These are phyloP conservation scores for Casuarina cunninghamiana DNA, from an alignment of 306 rosid species.

Conservation along the genomic window DNA sequence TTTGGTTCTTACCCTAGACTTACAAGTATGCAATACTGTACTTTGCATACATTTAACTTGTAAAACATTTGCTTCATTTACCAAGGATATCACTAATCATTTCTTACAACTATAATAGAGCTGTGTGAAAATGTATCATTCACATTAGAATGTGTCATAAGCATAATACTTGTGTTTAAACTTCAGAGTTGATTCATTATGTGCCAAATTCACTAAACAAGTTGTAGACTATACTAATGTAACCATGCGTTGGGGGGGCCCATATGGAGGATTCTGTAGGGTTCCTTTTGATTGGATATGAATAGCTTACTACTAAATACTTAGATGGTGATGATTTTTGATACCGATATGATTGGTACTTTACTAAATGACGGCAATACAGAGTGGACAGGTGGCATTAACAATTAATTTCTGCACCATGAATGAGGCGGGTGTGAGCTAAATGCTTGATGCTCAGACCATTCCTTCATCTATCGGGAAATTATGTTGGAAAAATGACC, in stretches of 20 bases:
- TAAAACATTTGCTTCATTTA: neutral
- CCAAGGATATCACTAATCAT: neutral
- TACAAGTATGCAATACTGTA: neutral
- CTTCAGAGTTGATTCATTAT: neutral
- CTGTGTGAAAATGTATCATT: neutral
- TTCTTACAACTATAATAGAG: neutral
- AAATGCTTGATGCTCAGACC: neutral
- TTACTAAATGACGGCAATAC: neutral
- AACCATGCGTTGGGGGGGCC: too few species aligned
- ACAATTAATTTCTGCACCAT: neutral
- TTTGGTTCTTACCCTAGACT: constrained; percentile 9
- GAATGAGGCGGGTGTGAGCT: neutral
- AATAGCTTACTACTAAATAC: too few species aligned
- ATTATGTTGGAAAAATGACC: too few species aligned
- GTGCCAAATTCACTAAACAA: neutral
- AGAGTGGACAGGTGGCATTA: neutral
- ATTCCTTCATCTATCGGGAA: neutral
- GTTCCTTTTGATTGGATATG: too few species aligned
- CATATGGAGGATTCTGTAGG: too few species aligned
- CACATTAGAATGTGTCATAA: neutral
- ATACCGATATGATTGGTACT: neutral
- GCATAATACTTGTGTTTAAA: neutral
- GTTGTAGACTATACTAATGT: neutral
- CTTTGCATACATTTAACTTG: neutral
- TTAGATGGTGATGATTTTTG: neutral